Percentiles rank a stretch among this genome's conserved stretches.
phyloP scores from a whole-genome alignment of 2,329 filamentous ascomycete species.

The Fusarium sublunatum region DNA sequence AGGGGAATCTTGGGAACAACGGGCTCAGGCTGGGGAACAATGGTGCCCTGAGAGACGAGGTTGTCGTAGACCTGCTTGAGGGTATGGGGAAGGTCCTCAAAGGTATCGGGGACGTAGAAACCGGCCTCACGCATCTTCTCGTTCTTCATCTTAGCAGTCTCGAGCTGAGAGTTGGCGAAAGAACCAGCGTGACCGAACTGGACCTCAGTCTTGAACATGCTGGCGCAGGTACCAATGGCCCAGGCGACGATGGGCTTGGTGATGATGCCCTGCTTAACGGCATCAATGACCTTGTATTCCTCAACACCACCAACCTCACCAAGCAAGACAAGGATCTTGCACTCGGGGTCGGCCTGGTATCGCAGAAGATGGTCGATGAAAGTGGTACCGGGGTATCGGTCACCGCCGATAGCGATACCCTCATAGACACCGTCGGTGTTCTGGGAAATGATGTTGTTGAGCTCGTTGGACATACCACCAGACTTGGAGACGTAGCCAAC shows the following conservation, averaged over 20 bases:
- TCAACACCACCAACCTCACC: slow-evolving; percentile 99
- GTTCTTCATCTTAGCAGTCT: slow-evolving; percentile 98
- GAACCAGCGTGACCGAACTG: slow-evolving; percentile 99
- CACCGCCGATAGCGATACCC: slow-evolving; percentile 99
- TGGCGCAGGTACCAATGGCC: slow-evolving; percentile 99
- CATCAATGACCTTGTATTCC: slow-evolving; percentile 99
- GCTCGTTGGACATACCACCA: slow-evolving; percentile 99
- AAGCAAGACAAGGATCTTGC: slow-evolving; percentile 95
- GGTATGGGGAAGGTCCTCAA: slow-evolving; percentile 88
- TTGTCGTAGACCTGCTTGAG: slow-evolving; percentile 88
- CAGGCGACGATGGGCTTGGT: slow-evolving; percentile 99
- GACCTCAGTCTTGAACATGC: slow-evolving; percentile 99
- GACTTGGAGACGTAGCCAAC: slow-evolving; percentile 99
- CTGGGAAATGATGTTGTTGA: slow-evolving; percentile 99
- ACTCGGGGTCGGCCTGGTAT: slow-evolving; percentile 95
- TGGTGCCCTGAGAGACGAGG: slow-evolving; percentile 84
- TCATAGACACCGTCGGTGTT: slow-evolving; percentile 98
- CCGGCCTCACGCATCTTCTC: slow-evolving; percentile 95
- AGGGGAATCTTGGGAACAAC: slow-evolving; percentile 98
- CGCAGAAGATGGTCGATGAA: slow-evolving; percentile 99
- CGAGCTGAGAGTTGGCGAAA: slow-evolving; percentile 98
- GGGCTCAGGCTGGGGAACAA: slow-evolving; percentile 88
- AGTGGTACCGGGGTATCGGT: slow-evolving; percentile 97
- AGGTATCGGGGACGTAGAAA: slow-evolving; percentile 93
- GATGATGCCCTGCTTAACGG: slow-evolving; percentile 92